A percentile compares a stretch with the other conserved stretches of the same genome.
Evolutionary conservation across 163 green algal species (phyloP).

Genomic region (Prototheca wickerhamii): DNA sequence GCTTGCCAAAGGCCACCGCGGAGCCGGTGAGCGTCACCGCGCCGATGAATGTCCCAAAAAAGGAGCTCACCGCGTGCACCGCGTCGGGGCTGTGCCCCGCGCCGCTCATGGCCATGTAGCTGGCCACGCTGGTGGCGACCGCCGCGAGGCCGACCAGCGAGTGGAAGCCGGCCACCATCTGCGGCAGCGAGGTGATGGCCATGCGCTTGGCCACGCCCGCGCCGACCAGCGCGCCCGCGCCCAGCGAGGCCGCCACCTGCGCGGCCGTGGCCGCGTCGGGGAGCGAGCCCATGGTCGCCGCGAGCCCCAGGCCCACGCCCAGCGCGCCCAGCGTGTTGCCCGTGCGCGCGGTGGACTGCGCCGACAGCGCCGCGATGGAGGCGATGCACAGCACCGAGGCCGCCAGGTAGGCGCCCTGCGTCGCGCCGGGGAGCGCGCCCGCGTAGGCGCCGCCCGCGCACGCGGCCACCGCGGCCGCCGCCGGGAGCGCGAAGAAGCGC

Average conservation of each 20-base stretch:
- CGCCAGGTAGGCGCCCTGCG: conserved; percentile 46
- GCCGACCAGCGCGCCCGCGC: conserved; percentile 42
- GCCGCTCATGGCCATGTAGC: conserved; percentile 52
- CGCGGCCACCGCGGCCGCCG: conserved; percentile 31
- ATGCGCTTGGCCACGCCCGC: conserved; percentile 51
- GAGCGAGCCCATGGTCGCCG: background rate
- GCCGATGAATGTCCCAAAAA: conserved; percentile 76
- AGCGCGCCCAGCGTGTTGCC: conserved; percentile 67
- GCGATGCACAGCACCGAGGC: conserved; percentile 59
- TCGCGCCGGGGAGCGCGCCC: conserved; percentile 6
- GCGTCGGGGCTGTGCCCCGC: conserved; percentile 24
- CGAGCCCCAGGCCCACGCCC: background rate
- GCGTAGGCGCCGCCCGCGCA: conserved; percentile 32
- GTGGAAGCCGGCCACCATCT: conserved; percentile 85
- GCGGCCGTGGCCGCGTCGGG: background rate
- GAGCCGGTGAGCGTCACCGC: conserved; percentile 78
- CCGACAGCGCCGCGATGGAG: conserved; percentile 66
- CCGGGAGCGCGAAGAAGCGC: conserved; percentile 63
- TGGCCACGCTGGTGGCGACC: conserved; percentile 57
- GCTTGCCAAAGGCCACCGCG: conserved; percentile 83
- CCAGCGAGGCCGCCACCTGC: conserved; percentile 6
- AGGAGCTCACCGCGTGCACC: conserved; percentile 52
- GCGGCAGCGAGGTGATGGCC: conserved; percentile 79
- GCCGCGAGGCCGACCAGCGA: conserved; percentile 81
- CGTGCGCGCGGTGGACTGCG: conserved; percentile 60